These are phyloP conservation scores for Tricholoma hemisulphureum DNA, from an alignment of 768 basidiomycete species.

Conservation along the genomic window DNA sequence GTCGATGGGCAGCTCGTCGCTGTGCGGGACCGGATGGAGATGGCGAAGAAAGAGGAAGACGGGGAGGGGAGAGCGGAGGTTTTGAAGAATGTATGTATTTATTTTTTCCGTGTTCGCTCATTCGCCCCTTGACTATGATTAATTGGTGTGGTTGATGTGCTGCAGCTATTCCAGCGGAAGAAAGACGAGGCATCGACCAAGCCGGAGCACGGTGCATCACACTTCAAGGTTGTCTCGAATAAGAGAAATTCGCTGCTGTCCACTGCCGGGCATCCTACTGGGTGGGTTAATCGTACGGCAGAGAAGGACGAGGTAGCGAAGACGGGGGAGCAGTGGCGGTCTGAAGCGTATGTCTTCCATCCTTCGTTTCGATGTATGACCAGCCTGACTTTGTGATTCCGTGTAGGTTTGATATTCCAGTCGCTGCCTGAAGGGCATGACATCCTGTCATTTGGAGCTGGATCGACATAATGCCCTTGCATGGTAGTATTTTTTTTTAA, in stretches of 20 bases:
- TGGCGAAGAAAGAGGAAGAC: constrained; percentile 41
- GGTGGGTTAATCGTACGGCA: constrained; percentile 65
- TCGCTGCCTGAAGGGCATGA: not conserved
- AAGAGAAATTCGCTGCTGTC: constrained; percentile 70
- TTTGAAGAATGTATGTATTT: constrained; percentile 53
- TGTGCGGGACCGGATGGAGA: constrained; percentile 79
- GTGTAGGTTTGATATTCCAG: not conserved
- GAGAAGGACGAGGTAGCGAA: constrained; percentile 37
- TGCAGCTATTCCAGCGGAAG: constrained; percentile 59
- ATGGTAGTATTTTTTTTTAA: not conserved
- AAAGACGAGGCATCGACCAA: constrained; percentile 37
- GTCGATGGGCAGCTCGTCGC: constrained; percentile 85
- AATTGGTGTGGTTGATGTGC: not conserved
- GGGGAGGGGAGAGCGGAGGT: constrained; percentile 42
- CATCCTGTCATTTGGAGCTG: not conserved
- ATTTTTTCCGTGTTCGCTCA: not conserved
- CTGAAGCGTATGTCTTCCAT: constrained; percentile 43
- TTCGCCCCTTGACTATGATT: not conserved
- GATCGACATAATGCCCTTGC: no score
- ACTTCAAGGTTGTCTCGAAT: constrained; percentile 75
- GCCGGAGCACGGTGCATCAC: constrained; percentile 19
- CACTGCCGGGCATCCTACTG: constrained; percentile 60
- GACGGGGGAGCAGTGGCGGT: constrained; percentile 39
- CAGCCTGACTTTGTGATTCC: not conserved
- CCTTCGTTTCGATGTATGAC: not conserved